Evolutionary conservation across 345 rosid genomes (phyloP).

Genomic region (Corchorus capsularis): DNA sequence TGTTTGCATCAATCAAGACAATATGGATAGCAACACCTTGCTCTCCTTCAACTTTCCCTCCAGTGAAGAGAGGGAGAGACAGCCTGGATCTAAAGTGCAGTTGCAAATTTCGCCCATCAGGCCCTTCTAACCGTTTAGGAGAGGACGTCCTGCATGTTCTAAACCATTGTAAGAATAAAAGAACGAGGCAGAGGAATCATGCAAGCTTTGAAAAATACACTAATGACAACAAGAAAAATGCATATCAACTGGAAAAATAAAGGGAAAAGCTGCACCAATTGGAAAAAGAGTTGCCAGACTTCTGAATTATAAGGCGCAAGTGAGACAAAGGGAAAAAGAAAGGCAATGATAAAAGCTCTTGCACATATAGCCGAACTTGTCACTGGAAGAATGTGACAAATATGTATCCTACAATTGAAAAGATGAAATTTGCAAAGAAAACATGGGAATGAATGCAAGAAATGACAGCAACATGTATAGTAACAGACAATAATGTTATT

Average conservation of each 20-base stretch:
- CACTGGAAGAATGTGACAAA: neutral
- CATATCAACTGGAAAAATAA: neutral
- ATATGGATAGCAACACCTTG: constrained; percentile 89
- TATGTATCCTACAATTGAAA: neutral
- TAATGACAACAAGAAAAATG: neutral
- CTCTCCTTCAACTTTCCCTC: constrained; percentile 97
- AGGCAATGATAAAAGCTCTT: neutral
- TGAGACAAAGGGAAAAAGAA: neutral
- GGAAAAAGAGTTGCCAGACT: neutral
- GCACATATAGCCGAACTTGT: neutral
- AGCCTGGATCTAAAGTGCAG: constrained; percentile 79
- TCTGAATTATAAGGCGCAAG: neutral
- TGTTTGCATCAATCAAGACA: constrained; percentile 61
- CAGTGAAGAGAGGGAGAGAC: constrained; percentile 92
- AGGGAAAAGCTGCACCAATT: neutral
- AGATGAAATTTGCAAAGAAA: neutral
- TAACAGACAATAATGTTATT: neutral
- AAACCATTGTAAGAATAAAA: constrained; percentile 6
- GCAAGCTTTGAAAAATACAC: neutral
- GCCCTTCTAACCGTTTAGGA: constrained; percentile 77
- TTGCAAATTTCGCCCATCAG: constrained; percentile 80
- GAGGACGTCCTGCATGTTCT: constrained; percentile 54
- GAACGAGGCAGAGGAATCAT: neutral
- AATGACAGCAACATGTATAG: neutral
- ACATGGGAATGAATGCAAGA: neutral